Base-by-base conservation (phyloP, 306 rosid genomes). In the Prunus dulcis region DNA sequence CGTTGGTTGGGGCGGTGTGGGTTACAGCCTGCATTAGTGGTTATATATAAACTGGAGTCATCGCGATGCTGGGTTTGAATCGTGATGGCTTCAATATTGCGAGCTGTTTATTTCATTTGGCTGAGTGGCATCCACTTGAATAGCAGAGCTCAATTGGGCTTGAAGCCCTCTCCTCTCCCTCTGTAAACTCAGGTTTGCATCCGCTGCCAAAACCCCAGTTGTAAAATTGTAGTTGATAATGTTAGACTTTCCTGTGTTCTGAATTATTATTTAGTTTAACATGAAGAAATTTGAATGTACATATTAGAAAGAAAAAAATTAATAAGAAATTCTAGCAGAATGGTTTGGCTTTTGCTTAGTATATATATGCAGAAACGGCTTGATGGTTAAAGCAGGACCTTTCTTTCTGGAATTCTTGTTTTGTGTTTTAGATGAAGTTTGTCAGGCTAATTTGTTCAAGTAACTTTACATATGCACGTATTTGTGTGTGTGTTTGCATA, bases 101-200 rank as follows among this genome's bases (percentile, higher is more conserved):
- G 60, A 84, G 87, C 79, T 84, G 76, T 75, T 87, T 88, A 67
- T 82, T 80, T 77, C 98, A 93, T 78, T 86, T 90, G 80, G 97
- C 96, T 25, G 98, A 93, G 81, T 93, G 98, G 98, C 98, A 93
- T 83, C 98, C 98, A 19, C 82, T 91, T 65, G 81, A 91, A 89
- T 89, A 88, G 76, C 87, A 73, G n/a, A 73, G 86, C 49, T 78
- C 73, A 85, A 64, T 76, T 6, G 96, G 97, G 92, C 89, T 79
- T 83, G 81, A 76, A 72, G 89, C 93, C 93, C 89, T 83, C 85
- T 67, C 78, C 32, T 81, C 78, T 28, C 68, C 64, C 57, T 53
- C 28, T 51, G 55, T 68, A 57, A 84, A 74, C 62, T 82, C 90
- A 84, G 96, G 96, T 91, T 78, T 84, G 69, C 14, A 47, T 76